Base-by-base conservation (phyloP, 495 filamentous ascomycete species). In the Talaromyces trachyspermus region DNA sequence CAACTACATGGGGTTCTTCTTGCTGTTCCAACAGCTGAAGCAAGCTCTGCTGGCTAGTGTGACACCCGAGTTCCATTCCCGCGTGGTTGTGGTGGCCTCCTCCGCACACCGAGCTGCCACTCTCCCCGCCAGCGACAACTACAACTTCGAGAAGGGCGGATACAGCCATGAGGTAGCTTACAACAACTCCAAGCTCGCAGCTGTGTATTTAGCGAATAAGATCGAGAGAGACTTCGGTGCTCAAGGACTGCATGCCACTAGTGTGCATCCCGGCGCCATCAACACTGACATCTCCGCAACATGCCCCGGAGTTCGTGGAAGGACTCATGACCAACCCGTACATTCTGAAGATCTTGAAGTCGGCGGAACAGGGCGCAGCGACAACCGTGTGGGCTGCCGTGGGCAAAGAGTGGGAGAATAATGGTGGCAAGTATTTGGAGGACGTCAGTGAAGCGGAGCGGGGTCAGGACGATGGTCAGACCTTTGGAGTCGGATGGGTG, bases 341-440 rank as follows among this genome's bases (percentile, higher is more conserved):
- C 12, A 52, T 66, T n/a, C 46, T 55, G n/a, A 62, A 38, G 17
- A 27, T 53, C 2, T 33, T 65, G 43, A 71, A 72, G 56, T 51
- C 58, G 33, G 36, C 60, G 25, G 57, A 59, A 45, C 59, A 67
- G 33, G 65, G 56, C 0, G 51, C 63, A 9, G 65, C 75, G 1
- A 78, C 74, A 7, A 72, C 62, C 38, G 65, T 67, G 52, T 62
- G 54, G 32, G 77, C 59, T 35, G 65, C 60, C 48, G 61, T 66
- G 43, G 62, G 54, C 3, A 67, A 52, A 43, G 60, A 66, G 19
- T 50, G 56, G 50, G 61, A 65, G 37, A 57, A 52, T 1, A 59
- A 66, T 29, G 71, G 72, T 49, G 70, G 75, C 0, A 57, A 66
- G 29, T 74, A 76, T 56, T 53, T 74, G 27, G 64, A 63, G 45